Conservation (phyloP, 73 alveolate genomes). For the Tetrahymena thermophila region DNA sequence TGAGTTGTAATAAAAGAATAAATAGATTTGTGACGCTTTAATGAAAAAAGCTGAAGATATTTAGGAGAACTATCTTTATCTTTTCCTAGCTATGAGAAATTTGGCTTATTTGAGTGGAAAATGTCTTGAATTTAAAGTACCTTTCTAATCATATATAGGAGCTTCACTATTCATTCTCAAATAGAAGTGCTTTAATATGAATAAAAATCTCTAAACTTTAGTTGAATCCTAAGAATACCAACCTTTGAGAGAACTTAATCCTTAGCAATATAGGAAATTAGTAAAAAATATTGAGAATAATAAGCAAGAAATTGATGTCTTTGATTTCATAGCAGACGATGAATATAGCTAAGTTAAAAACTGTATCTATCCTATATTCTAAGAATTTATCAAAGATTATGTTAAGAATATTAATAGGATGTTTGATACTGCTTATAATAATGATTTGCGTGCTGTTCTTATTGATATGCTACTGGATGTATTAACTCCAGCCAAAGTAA, state of each 20-base stretch:
- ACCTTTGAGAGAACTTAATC: not conserved
- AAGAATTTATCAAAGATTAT: not conserved
- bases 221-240: not conserved
- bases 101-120: not conserved
- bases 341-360: not conserved
- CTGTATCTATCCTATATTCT: not conserved
- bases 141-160: not conserved
- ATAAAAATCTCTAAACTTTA: not conserved
- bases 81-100: not conserved
- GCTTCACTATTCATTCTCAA: not conserved
- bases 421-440: not conserved
- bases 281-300: not conserved
- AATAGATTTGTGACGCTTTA: not conserved
- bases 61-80: not conserved
- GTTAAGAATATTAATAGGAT: not conserved
- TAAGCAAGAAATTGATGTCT: not conserved
- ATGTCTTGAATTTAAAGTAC: not conserved
- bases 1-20: not conserved
- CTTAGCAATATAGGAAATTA: not conserved
- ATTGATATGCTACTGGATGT: not conserved
- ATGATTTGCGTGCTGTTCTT: not conserved
- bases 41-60: not conserved
- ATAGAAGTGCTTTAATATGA: not conserved
- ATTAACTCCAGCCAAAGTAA: not conserved
- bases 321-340: not conserved